These are phyloP conservation scores for Claviceps quebecensis DNA, from an alignment of 2,329 filamentous ascomycete genomes.

Conservation along the genomic window DNA sequence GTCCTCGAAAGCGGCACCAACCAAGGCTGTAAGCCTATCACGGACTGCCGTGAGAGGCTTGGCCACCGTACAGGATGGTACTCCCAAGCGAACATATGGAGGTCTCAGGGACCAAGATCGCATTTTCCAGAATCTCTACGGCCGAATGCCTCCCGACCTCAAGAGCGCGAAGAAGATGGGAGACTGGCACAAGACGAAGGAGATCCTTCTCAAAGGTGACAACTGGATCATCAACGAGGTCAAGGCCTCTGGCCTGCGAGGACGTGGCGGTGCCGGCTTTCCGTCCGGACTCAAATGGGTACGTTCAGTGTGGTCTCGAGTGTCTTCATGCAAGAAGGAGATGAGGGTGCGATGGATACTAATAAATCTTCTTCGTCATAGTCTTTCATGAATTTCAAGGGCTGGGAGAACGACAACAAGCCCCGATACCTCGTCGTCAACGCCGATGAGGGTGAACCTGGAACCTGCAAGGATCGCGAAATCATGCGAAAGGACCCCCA, in stretches of 20 bases:
- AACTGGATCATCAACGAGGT: slow-evolving; percentile 98
- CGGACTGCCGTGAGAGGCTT: slow-evolving; percentile 49
- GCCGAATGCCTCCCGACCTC: slow-evolving; percentile 78
- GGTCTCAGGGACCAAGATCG: slow-evolving; percentile 91
- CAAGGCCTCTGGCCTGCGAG: slow-evolving; percentile 89
- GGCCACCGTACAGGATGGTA: slow-evolving; percentile 65
- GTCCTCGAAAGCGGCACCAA: slow-evolving; percentile 28
- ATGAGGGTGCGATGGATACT: not conserved
- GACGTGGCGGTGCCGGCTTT: slow-evolving; percentile 93
- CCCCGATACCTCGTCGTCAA: slow-evolving; percentile 96
- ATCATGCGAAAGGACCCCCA: slow-evolving; percentile 99
- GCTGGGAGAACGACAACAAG: slow-evolving; percentile 95
- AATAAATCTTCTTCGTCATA: slow-evolving; percentile 22
- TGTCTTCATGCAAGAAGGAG: no score
- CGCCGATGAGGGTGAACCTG: slow-evolving; percentile 95
- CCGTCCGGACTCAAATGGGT: slow-evolving; percentile 99
- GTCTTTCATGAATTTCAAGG: slow-evolving; percentile 99
- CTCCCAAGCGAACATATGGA: slow-evolving; percentile 61
- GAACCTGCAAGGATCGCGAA: slow-evolving; percentile 98
- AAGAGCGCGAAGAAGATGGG: slow-evolving; percentile 96
- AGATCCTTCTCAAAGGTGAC: slow-evolving; percentile 91
- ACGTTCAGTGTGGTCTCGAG: slow-evolving; percentile 23
- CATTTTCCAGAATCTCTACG: slow-evolving; percentile 98
- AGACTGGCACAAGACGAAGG: slow-evolving; percentile 99
- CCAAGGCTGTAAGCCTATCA: slow-evolving; percentile 25